Evolutionary conservation across 495 filamentous ascomycete species (phyloP).

Genomic region (Sordaria brevicollis): DNA sequence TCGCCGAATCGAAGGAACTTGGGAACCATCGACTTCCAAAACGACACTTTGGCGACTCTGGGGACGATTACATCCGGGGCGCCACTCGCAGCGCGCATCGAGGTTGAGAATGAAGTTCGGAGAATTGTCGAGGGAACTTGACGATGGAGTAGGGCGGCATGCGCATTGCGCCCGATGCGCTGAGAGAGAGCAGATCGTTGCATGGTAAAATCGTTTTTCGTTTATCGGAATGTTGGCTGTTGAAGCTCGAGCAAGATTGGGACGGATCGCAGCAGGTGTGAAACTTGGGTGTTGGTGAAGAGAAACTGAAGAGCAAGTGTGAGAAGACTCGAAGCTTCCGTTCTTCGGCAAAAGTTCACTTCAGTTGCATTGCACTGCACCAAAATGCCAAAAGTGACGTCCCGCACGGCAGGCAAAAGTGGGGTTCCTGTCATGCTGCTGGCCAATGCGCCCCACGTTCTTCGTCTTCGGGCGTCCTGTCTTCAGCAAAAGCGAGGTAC

Average conservation of each 20-base stretch:
- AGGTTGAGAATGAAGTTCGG: background rate
- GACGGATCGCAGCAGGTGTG: background rate
- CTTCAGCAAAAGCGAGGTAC: background rate
- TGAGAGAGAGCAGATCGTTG: background rate
- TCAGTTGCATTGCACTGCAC: background rate
- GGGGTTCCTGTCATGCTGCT: background rate
- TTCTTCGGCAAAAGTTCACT: background rate
- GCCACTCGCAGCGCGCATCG: background rate
- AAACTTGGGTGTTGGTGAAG: background rate
- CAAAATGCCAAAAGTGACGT: background rate
- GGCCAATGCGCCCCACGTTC: background rate
- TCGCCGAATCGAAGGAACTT: constrained; percentile 29
- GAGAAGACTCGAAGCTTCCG: background rate
- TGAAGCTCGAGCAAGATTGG: background rate
- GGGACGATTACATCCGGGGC: constrained; percentile 24
- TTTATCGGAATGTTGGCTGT: background rate
- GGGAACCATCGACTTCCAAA: constrained; percentile 62
- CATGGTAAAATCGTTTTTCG: background rate
- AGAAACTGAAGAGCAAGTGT: background rate
- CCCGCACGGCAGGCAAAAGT: background rate
- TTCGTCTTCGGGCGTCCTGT: no score
- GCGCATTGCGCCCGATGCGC: background rate
- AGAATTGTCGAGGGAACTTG: background rate
- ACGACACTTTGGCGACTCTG: constrained; percentile 50
- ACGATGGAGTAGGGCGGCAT: background rate